Evolutionary conservation across 2,329 filamentous ascomycete genomes (phyloP).

Genomic region (Cordyceps cicadae): DNA sequence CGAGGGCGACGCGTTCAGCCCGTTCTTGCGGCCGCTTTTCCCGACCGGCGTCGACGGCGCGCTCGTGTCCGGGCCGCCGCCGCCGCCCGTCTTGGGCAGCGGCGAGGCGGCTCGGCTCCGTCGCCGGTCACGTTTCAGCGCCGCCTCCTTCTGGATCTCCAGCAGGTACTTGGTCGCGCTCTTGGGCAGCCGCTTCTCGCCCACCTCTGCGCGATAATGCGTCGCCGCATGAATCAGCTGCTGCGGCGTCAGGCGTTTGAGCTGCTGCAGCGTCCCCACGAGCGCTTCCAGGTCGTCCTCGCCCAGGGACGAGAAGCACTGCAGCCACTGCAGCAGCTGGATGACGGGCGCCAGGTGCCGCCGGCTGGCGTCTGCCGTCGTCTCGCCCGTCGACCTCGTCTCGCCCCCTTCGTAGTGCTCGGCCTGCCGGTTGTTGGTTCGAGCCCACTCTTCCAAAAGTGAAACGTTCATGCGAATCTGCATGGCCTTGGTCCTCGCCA

Average conservation of each 20-base stretch:
- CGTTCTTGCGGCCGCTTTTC: conserved; percentile 33
- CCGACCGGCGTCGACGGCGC: conserved; percentile 38
- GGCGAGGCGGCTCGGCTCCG: conserved; percentile 40
- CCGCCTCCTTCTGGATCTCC: conserved; percentile 64
- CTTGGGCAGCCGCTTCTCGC: conserved; percentile 85
- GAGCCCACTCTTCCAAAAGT: conserved; percentile 89
- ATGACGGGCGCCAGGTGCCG: conserved; percentile 84
- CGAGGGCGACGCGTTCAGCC: conserved; percentile 30
- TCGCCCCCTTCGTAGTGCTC: conserved; percentile 94
- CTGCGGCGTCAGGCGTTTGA: conserved; percentile 74
- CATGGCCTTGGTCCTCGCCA: conserved; percentile 97
- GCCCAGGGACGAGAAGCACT: conserved; percentile 90
- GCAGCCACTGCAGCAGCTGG: conserved; percentile 92
- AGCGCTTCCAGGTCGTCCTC: conserved; percentile 80
- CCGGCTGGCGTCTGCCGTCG: conserved; percentile 70
- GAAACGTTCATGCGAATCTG: conserved; percentile 99
- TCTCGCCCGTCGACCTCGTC: conserved; percentile 75
- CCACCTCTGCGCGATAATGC: conserved; percentile 89
- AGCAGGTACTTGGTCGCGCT: conserved; percentile 79
- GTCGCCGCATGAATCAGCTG: conserved; percentile 88
- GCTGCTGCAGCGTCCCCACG: conserved; percentile 78
- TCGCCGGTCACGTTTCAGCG: conserved; percentile 48
- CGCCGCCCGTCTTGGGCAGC: conserved; percentile 19
- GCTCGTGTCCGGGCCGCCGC: conserved; percentile 20
- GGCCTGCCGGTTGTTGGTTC: conserved; percentile 83